Evolutionary conservation across 768 basidiomycete species (phyloP).

Genomic region (Tricholoma sp.): DNA sequence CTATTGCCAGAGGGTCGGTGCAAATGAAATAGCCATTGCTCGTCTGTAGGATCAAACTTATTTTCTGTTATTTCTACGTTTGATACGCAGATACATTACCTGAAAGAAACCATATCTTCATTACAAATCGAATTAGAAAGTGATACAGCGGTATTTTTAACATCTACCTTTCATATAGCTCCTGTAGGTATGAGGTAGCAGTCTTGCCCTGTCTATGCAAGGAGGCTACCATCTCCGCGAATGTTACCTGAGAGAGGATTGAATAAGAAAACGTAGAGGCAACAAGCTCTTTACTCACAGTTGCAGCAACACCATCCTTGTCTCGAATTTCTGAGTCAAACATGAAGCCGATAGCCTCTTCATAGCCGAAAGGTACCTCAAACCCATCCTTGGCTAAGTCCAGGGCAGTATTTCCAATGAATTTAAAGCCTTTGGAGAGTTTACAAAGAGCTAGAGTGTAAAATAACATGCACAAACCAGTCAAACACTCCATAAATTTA

Average conservation of each 20-base stretch:
- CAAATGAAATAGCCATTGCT: constrained; percentile 83
- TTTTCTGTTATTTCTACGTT: not conserved
- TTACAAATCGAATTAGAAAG: not conserved
- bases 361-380: constrained; percentile 78
- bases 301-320: constrained; percentile 85
- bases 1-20: constrained; percentile 57
- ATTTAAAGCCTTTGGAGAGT: constrained; percentile 70
- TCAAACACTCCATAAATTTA: constrained; percentile 80
- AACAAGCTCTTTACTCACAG: constrained; percentile 36
- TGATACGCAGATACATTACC: constrained; percentile 27
- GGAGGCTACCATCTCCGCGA: constrained; percentile 59
- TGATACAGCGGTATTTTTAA: not conserved
- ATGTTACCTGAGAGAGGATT: constrained; percentile 45
- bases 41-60: constrained; percentile 37
- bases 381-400: constrained; percentile 60
- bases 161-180: constrained; percentile 53
- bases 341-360: constrained; percentile 93
- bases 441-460: not conserved
- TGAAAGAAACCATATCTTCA: constrained; percentile 75
- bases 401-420: constrained; percentile 80
- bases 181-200: constrained; percentile 52
- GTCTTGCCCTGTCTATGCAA: constrained; percentile 50
- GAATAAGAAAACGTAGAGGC: not conserved
- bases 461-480: constrained; percentile 42
- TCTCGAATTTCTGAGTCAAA: constrained; percentile 75